Conservation (phyloP, 495 filamentous ascomycete genomes). For the Penicillium longicatenatum region DNA sequence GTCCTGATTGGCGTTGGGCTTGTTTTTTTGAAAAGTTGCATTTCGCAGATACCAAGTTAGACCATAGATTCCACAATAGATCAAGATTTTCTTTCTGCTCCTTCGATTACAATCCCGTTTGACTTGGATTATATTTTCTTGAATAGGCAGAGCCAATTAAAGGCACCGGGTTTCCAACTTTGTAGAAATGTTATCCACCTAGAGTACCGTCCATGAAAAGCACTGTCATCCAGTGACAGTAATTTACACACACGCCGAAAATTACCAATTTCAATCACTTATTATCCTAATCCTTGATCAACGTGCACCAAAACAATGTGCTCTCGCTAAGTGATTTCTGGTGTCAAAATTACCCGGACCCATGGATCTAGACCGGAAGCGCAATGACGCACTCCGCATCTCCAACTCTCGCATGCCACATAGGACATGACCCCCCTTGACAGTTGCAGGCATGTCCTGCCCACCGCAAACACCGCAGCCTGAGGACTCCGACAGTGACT, state of each 20-base stretch:
- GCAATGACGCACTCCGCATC: slow-evolving; percentile 19
- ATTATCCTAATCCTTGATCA: too few relatives aligned
- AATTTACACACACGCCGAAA: too few relatives aligned
- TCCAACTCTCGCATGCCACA: slow-evolving; percentile 12
- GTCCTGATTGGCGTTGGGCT: slow-evolving; percentile 2
- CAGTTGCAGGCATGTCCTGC: slow-evolving; percentile 45
- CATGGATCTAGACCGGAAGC: not conserved
- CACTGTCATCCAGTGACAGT: too few relatives aligned
- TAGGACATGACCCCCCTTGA: slow-evolving; percentile 23
- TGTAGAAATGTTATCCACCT: too few relatives aligned
- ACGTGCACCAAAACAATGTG: too few relatives aligned
- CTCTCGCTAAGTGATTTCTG: too few relatives aligned
- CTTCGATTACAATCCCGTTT: not conserved
- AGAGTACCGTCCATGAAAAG: too few relatives aligned
- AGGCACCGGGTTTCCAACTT: too few relatives aligned
- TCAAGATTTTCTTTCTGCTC: not conserved
- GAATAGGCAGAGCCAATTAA: too few relatives aligned
- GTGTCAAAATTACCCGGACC: too few relatives aligned
- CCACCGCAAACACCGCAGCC: slow-evolving; percentile 18
- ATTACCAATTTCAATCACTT: too few relatives aligned
- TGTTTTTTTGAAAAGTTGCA: slow-evolving; percentile 19
- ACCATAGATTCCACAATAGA: slow-evolving; percentile 10
- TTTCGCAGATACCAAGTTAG: slow-evolving; percentile 24
- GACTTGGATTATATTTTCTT: not conserved
- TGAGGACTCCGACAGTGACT: slow-evolving; percentile 48